Evolutionary conservation across 192 early-diverging fungal species (phyloP), one percentile per base, ranked within the genome.

Genomic region (Dispira parvispora): DNA sequence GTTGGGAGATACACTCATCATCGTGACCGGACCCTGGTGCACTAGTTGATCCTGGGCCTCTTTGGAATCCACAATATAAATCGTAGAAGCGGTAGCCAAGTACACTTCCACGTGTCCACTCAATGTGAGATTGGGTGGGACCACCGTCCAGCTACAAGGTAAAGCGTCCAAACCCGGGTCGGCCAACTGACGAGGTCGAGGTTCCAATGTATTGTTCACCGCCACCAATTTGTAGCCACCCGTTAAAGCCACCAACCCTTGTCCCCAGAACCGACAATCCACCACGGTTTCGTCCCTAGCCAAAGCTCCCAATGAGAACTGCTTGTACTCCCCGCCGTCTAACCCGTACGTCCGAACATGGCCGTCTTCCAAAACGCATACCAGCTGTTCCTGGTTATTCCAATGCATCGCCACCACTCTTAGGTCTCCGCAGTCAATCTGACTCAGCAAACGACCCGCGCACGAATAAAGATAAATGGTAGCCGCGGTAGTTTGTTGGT

Each of bases 171-270:
- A 47, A 27, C 76, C 84, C 67, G 68, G 56, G 14, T 94, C 82
- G 11, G 90, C 85, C 62, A 98, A 72, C 18, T 75, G 62, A 14
- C 78, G 71, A 3, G 92, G 92, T 66, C 86, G 78, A 25, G 95
- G 91, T 62, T 95, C 92, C 18, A 82, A 76, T 52, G 92, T 82
- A 64, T 93, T 84, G 53, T 85, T 84, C 16, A 99, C 79, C 10
- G 84, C 84, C 32, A 98, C 79, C 20, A 98, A 70, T 53, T 85
- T 78, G 57, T 73, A 87, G 57, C 88, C 87, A 60, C 83, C 82
- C 1, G 90, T 92, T 71, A 98, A 73, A 8, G 88, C 97, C 5
- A 99, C 91, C 32, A 99, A 68, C 23, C 94, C 97, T n/a, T 79
- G 83, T 44, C 83, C 87, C 88, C 87, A 97, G 64, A 99, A 84